A percentile compares a stretch with the other conserved stretches of the same genome.
phyloP scores from a whole-genome alignment of 140 eudicot genomes.

The Bidens hawaiensis region DNA sequence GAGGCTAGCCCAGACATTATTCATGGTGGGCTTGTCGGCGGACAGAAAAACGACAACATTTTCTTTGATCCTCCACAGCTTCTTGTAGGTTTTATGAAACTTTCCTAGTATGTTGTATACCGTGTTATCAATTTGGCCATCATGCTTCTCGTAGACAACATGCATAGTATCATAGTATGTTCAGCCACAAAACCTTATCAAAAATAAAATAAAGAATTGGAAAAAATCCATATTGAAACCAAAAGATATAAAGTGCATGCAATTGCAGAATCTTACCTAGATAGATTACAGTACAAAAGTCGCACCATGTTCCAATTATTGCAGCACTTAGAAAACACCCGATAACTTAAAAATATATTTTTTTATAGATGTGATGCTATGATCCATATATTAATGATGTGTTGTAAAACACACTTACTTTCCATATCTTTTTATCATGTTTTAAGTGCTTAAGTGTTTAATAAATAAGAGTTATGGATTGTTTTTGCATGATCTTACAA shows the following conservation, averaged over 20 bases:
- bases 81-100: constrained; percentile 49
- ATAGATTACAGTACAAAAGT: constrained; percentile 68
- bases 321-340: constrained; percentile 66
- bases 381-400: too few species aligned
- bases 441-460: too few species aligned
- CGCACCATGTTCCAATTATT: constrained; percentile 85
- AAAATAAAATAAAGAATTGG: background rate
- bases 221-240: background rate
- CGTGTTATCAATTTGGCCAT: constrained; percentile 61
- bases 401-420: too few species aligned
- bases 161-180: constrained; percentile 83
- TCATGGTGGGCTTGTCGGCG: constrained; percentile 88
- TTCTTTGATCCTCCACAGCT: constrained; percentile 54
- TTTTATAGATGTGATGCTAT: background rate
- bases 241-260: background rate
- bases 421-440: too few species aligned
- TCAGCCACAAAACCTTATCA: constrained; percentile 72
- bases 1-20: constrained; percentile 63
- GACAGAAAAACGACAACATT: constrained; percentile 63
- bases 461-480: too few species aligned
- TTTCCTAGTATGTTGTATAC: constrained; percentile 39
- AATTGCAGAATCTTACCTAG: constrained; percentile 44
- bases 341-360: constrained; percentile 43
- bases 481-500: too few species aligned
- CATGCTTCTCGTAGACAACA: constrained; percentile 76